Evolutionary conservation across 805 yeast genomes (phyloP).

Genomic region (Candida glaebosa): DNA sequence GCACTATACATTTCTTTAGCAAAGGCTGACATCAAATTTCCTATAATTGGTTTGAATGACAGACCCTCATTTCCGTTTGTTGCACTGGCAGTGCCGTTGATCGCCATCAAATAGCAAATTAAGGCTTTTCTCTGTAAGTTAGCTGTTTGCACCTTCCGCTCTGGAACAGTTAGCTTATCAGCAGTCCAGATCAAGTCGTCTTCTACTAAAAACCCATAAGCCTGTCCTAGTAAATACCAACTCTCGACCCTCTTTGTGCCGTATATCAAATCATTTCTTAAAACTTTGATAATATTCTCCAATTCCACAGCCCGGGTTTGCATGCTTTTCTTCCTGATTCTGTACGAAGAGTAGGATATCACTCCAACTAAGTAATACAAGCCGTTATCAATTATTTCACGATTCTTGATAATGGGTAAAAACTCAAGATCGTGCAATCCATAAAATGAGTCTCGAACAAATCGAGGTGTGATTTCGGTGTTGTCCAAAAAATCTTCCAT

Average conservation of each 20-base stretch:
- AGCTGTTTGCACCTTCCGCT: constrained; percentile 59
- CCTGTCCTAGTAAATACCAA: constrained; percentile 82
- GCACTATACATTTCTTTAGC: constrained; percentile 61
- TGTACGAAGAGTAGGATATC: constrained; percentile 64
- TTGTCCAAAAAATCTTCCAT: constrained; percentile 47
- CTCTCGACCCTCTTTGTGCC: constrained; percentile 71
- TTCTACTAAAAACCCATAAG: constrained; percentile 74
- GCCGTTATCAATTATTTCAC: constrained; percentile 43
- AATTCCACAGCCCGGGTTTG: constrained; percentile 82
- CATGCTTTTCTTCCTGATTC: constrained; percentile 65
- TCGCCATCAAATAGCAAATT: constrained; percentile 72
- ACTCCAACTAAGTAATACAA: constrained; percentile 69
- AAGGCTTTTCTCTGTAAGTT: constrained; percentile 65
- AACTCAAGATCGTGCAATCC: constrained; percentile 41
- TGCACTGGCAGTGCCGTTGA: constrained; percentile 35
- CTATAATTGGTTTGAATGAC: constrained; percentile 31
- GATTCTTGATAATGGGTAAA: constrained; percentile 21
- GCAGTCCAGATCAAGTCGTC: constrained; percentile 93
- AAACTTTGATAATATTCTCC: constrained; percentile 64
- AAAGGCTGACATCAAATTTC: constrained; percentile 49
- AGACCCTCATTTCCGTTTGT: constrained; percentile 9
- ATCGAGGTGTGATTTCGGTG: constrained; percentile 39
- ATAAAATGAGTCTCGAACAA: constrained; percentile 47
- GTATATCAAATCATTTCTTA: constrained; percentile 64
- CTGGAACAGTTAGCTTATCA: constrained; percentile 66